Evolutionary conservation across 495 filamentous ascomycete genomes (phyloP), one percentile per base, ranked within the genome.

Genomic region (Terfezia claveryi): DNA sequence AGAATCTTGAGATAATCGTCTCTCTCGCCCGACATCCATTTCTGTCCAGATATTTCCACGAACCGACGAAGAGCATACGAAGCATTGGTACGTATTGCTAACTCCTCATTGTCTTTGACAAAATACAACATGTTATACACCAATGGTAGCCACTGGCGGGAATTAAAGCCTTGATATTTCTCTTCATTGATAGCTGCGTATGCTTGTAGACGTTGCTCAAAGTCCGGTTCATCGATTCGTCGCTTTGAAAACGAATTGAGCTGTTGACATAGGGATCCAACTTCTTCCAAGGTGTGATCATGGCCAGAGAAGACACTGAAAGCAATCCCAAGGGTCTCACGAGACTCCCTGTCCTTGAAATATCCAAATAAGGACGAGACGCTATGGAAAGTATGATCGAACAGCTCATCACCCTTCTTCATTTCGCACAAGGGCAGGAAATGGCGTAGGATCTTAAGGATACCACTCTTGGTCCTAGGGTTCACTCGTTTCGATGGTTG

Each of bases 71-170:
- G 65, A 2, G 77, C 75, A 58, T 85, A 82, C 0, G 86, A 82
- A 10, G 92, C 84, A 63, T 85, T 94, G n/a, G 62, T 65, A 56
- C 94, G 68, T 36, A 93, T 84, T 44, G 82, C 81, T 54, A 91
- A 75, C 62, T 99, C 91, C 52, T 95, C 87, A 46, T 81, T 79
- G 61, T 92, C 81, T 61, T 78, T 82, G 60, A 94, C 80, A 62
- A 81, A 89, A 68, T 78, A 95, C 2, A 94, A 72, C 74, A 94
- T 80, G 62, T 96, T 96, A 68, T 81, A 82, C 2, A 96, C 65
- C 36, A 96, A 70, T n/a, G 92, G 88, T 56, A 77, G 74, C 92
- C 91, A 99, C 62, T 93, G 82, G 57, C 76, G 77, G n/a, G 79
- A 65, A 4, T 74, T 81, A 38, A 88, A 77, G 0, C 67, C 69